These are phyloP conservation scores for Carex cristatella DNA, from an alignment of 176 grass and related monocot genomes.

Conservation along the genomic window DNA sequence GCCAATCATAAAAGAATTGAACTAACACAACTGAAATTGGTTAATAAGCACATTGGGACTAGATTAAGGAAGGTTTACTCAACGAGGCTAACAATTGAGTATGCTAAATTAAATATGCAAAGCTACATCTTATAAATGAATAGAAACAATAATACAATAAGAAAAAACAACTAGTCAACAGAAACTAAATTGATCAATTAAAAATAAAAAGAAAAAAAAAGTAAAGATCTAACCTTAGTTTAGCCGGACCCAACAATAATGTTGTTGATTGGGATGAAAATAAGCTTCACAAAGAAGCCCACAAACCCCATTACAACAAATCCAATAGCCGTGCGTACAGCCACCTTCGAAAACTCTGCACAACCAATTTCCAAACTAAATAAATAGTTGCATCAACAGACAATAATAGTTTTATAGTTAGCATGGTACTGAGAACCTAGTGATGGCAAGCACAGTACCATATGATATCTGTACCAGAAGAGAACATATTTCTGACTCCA, in stretches of 20 bases:
- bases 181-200: background rate
- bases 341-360: conserved; percentile 84
- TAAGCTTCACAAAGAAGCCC: conserved; percentile 92
- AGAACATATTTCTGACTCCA: background rate
- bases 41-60: background rate
- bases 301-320: conserved; percentile 96
- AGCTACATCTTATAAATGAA: background rate
- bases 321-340: conserved; percentile 64
- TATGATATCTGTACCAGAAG: background rate
- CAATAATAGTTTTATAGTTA: background rate
- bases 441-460: background rate
- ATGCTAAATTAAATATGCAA: background rate
- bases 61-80: background rate
- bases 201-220: background rate
- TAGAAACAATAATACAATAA: background rate
- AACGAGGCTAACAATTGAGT: background rate
- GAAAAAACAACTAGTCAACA: background rate
- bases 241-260: conserved; percentile 86
- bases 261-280: conserved; percentile 98
- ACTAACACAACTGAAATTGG: background rate
- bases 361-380: background rate
- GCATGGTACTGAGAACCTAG: background rate
- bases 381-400: background rate
- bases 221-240: conserved; percentile 12
- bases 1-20: background rate